Evolutionary conservation across 2,329 filamentous ascomycete genomes (phyloP), one percentile per base, ranked within the genome.

Genomic region (Aspergillus aculeatinus): DNA sequence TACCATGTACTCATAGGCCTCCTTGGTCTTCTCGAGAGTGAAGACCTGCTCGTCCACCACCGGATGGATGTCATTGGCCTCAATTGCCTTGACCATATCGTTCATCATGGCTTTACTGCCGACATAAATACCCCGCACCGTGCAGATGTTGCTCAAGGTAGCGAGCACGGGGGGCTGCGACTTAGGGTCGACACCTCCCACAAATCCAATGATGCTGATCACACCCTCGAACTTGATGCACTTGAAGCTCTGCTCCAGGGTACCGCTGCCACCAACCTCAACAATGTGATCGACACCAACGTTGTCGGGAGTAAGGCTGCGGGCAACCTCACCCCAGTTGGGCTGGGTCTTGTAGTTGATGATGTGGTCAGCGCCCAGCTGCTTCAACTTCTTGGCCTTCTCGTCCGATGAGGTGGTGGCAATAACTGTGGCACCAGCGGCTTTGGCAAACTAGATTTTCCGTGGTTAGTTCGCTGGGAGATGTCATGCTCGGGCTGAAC

Each of bases 181-280:
- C 69, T 82, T 74, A 3, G 68, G 76, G 48, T 76, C 68, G 21
- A 60, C 72, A 14, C 82, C 83, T 16, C 80, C 82, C n/a, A 86
- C 70, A 73, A 86, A 85, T 2, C 85, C 85, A 58, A 86, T 85
- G 59, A 86, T 79, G 60, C 72, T 79, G 64, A 84, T 83, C 14
- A 85, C 74, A 35, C 84, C 85, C 63, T 86, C 85, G 31, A 80
- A 79, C 55, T 77, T 78, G 59, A 86, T 75, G 1, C 82, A 82
- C 63, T 81, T 81, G 47, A 88, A 74, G 2, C 80, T 82, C 68
- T 88, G 80, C 3, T 76, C 67, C 63, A 90, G 79, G 0, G 87
- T 89, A n/a, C 79, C 80, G 0, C 84, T 79, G 0, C 88, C 88
- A 12, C 85, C 88, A n/a, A 89, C 83, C 66, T 91, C 88, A 44